Percentiles rank a stretch among this genome's conserved stretches.
Evolutionary conservation across 768 basidiomycete genomes (phyloP).

Genomic region (Termitomyces sp.): DNA sequence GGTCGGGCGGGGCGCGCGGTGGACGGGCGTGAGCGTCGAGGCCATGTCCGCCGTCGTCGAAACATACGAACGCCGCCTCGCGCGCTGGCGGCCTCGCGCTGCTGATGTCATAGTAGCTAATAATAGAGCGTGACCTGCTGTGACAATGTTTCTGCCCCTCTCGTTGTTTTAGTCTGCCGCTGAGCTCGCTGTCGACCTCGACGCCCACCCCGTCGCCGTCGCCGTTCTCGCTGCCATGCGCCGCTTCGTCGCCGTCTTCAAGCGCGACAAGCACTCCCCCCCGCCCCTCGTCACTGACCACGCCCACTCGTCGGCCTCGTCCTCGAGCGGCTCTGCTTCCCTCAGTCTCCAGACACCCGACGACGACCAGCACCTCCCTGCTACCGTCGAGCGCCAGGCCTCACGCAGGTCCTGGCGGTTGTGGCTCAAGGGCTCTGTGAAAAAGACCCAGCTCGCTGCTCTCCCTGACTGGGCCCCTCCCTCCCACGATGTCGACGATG

Average conservation of each 20-base stretch:
- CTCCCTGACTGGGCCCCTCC: slow-evolving; percentile 27
- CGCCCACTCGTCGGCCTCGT: slow-evolving; percentile 48
- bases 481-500: slow-evolving; percentile 10
- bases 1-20: slow-evolving; percentile 42
- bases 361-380: slow-evolving; percentile 35
- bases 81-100: slow-evolving; percentile 28
- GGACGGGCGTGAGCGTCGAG: slow-evolving; percentile 50
- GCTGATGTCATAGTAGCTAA: slow-evolving; percentile 8
- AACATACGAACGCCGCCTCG: slow-evolving; percentile 58
- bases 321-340: slow-evolving; percentile 57
- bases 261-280: slow-evolving; percentile 33
- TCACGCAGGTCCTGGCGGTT: slow-evolving; percentile 50
- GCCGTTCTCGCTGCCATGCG: slow-evolving; percentile 39
- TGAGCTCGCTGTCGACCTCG: slow-evolving; percentile 3
- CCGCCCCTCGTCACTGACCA: slow-evolving; percentile 23
- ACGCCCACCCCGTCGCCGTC: slow-evolving; percentile 3
- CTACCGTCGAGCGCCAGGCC: slow-evolving; percentile 21
- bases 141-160: slow-evolving; percentile 8
- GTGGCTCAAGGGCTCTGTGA: slow-evolving; percentile 35
- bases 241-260: slow-evolving; percentile 59
- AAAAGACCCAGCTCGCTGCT: slow-evolving; percentile 12
- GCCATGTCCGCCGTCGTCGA: slow-evolving; percentile 55
- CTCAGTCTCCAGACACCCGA: slow-evolving; percentile 55
- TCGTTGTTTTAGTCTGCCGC: slow-evolving; percentile 8
- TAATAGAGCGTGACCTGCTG: slow-evolving; percentile 8